Evolutionary conservation across 148 eudicot genomes (phyloP).

Genomic region (Rhododendron henanense): DNA sequence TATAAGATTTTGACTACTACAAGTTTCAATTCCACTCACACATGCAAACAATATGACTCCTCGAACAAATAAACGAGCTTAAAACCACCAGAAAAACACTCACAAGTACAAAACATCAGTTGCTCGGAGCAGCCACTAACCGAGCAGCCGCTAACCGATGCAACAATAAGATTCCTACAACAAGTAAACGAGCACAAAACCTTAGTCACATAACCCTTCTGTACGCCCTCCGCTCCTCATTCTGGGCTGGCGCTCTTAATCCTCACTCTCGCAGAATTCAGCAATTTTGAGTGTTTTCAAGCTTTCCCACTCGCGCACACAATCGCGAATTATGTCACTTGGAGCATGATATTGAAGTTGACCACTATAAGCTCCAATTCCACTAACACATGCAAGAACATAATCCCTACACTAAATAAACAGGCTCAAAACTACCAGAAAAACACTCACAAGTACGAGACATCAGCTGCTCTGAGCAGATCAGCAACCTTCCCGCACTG

Average conservation of each 20-base stretch:
- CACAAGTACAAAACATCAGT: slow-evolving; percentile 70
- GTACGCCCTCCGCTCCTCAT: too few species aligned
- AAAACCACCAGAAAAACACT: not conserved
- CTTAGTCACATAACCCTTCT: too few species aligned
- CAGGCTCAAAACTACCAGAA: not conserved
- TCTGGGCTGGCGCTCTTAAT: not conserved
- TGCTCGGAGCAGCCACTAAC: slow-evolving; percentile 37
- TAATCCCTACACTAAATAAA: not conserved
- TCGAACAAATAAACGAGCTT: not conserved
- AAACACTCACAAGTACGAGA: slow-evolving; percentile 74
- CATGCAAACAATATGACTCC: not conserved
- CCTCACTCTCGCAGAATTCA: not conserved
- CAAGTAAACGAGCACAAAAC: not conserved
- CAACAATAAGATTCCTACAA: not conserved
- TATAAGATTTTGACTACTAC: not conserved
- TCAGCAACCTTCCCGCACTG: slow-evolving; percentile 65
- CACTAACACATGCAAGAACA: not conserved
- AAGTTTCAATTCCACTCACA: not conserved
- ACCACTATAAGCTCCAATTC: not conserved
- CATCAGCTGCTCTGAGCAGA: slow-evolving; percentile 68
- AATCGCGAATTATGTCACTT: not conserved
- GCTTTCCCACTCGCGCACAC: not conserved
- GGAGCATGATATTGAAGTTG: not conserved
- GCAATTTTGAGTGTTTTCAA: not conserved
- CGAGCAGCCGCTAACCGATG: slow-evolving; percentile 31